Conservation (phyloP, 306 rosid genomes). For the Hippophae gyantsensis region DNA sequence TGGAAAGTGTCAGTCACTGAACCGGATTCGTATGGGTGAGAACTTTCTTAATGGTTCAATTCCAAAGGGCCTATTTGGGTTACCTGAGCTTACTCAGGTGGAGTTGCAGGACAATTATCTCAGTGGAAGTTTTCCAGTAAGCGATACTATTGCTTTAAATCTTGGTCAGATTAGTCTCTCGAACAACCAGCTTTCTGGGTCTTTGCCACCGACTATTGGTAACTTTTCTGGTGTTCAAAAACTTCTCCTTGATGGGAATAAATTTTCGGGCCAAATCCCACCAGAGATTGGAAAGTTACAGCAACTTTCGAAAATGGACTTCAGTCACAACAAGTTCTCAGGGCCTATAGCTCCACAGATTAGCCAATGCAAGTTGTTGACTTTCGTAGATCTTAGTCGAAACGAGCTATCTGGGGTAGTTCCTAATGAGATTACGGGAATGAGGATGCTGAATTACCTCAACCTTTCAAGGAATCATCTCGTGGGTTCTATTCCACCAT, state of each 20-base stretch:
- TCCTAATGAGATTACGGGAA: slow-evolving; percentile 56
- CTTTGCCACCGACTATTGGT: slow-evolving; percentile 57
- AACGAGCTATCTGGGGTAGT: slow-evolving; percentile 72
- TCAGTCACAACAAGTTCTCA: slow-evolving; percentile 65
- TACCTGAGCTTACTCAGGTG: slow-evolving; percentile 60
- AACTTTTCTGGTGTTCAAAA: slow-evolving; percentile 58
- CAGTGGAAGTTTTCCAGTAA: slow-evolving; percentile 46
- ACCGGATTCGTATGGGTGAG: slow-evolving; percentile 70
- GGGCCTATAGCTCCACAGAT: slow-evolving; percentile 59
- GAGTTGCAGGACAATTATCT: slow-evolving; percentile 79
- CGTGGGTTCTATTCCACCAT: slow-evolving; percentile 55
- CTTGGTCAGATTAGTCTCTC: slow-evolving; percentile 65
- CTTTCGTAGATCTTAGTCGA: slow-evolving; percentile 78
- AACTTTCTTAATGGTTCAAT: slow-evolving; percentile 63
- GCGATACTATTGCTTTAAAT: slow-evolving; percentile 29
- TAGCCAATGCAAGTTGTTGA: slow-evolving; percentile 43
- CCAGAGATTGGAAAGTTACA: slow-evolving; percentile 49
- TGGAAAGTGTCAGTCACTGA: slow-evolving; percentile 54
- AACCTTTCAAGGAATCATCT: slow-evolving; percentile 80
- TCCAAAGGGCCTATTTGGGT: slow-evolving; percentile 61
- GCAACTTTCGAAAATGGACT: slow-evolving; percentile 52
- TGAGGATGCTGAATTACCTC: slow-evolving; percentile 66
- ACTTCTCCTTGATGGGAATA: slow-evolving; percentile 54
- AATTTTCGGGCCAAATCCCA: slow-evolving; percentile 62
- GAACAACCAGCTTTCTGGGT: slow-evolving; percentile 59